These are phyloP conservation scores for Globisporangium echinulatum DNA, from an alignment of 352 stramenopile species.

Conservation along the genomic window DNA sequence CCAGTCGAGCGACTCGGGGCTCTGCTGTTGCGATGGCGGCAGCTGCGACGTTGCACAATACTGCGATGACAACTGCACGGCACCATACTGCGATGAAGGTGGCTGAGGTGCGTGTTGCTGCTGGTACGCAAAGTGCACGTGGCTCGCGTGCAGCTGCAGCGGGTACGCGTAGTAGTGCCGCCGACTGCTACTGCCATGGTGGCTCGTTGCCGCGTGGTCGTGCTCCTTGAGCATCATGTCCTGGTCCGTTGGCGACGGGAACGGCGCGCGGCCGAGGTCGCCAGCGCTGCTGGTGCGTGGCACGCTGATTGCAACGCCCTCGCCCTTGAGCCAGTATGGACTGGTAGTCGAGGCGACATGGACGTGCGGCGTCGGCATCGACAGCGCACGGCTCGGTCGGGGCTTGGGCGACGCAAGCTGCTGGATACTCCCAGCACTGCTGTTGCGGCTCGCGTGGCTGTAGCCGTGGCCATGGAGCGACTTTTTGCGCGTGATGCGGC, in stretches of 20 bases:
- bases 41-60: neutral
- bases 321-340: conserved; percentile 14
- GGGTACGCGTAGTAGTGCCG: conserved; percentile 11
- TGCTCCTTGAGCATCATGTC: conserved; percentile 33
- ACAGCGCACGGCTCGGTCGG: conserved; percentile 2
- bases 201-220: conserved; percentile 12
- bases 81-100: too few species aligned
- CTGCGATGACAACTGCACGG: too few species aligned
- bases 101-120: neutral
- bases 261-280: conserved; percentile 6
- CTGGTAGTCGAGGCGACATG: neutral
- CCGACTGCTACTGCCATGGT: conserved; percentile 2
- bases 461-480: conserved; percentile 22
- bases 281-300: conserved; percentile 16
- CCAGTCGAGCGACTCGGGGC: conserved; percentile 42
- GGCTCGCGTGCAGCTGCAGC: neutral
- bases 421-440: neutral
- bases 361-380: conserved; percentile 1
- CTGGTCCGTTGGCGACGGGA: conserved; percentile 16
- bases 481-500: conserved; percentile 67
- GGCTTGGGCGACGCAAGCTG: neutral
- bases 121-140: conserved; percentile 12
- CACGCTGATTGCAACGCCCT: conserved; percentile 19
- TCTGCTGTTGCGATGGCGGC: conserved; percentile 2
- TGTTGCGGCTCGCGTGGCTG: conserved; percentile 7